Evolutionary conservation across 345 rosid species (phyloP).

Genomic region (Eucalyptus regnans): DNA sequence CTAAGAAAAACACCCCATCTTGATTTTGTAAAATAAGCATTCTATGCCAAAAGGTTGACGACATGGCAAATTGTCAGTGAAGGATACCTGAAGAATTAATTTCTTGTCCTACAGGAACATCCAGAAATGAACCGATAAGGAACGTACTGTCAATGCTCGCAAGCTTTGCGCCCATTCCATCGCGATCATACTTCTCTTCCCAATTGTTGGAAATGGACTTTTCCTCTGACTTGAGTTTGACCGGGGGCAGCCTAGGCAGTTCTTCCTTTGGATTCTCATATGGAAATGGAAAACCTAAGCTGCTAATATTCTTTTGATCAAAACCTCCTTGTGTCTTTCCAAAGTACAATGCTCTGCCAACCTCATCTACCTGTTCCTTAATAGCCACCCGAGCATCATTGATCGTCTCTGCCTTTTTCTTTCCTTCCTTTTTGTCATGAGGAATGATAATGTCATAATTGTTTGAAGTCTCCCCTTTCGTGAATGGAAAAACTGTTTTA

Average conservation of each 20-base stretch:
- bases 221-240: conserved; percentile 90
- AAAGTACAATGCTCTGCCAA: conserved; percentile 68
- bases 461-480: conserved; percentile 43
- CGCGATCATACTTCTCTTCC: conserved; percentile 82
- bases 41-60: neutral
- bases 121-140: conserved; percentile 79
- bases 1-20: neutral
- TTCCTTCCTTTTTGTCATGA: conserved; percentile 57
- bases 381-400: conserved; percentile 22
- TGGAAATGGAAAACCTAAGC: conserved; percentile 38
- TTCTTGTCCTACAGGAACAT: conserved; percentile 95
- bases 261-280: conserved; percentile 70
- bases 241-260: conserved; percentile 92
- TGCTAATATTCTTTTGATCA: conserved; percentile 35
- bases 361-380: conserved; percentile 88
- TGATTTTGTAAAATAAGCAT: neutral
- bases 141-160: conserved; percentile 50
- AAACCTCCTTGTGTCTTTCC: conserved; percentile 45
- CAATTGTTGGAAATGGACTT: conserved; percentile 56
- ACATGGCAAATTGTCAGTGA: neutral
- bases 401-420: conserved; percentile 36
- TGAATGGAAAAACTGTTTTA: conserved; percentile 59
- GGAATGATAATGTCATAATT: conserved; percentile 15
- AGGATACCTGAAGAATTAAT: conserved; percentile 78
- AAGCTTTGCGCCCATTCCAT: conserved; percentile 45